These are phyloP conservation scores for Trifolium repens DNA, from an alignment of 306 rosid genomes.

Conservation along the genomic window DNA sequence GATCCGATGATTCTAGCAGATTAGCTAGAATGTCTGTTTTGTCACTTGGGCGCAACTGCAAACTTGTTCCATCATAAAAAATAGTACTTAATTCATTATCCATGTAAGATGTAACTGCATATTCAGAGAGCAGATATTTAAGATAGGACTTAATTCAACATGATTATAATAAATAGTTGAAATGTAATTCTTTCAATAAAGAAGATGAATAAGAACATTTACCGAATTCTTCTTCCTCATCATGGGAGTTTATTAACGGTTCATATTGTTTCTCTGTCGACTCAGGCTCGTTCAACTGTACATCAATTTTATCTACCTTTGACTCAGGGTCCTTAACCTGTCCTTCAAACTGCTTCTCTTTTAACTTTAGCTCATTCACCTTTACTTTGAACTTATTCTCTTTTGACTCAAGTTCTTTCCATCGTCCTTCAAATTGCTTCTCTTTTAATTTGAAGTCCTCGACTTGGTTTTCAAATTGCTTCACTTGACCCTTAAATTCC, in stretches of 20 bases:
- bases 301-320: neutral
- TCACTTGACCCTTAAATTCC: neutral
- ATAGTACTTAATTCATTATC: constrained; percentile 4
- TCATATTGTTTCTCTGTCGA: constrained; percentile 34
- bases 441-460: neutral
- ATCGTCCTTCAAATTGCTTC: neutral
- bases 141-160: too few species aligned
- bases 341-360: neutral
- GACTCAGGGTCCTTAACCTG: neutral
- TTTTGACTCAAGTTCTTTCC: neutral
- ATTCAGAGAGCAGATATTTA: neutral
- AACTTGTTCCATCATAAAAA: constrained; percentile 12
- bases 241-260: neutral
- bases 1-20: constrained; percentile 41
- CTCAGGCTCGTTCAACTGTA: constrained; percentile 37
- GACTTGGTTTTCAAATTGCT: neutral
- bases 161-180: neutral
- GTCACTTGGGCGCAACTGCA: neutral
- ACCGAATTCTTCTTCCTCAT: constrained; percentile 45
- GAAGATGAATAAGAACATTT: constrained; percentile 38
- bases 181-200: constrained; percentile 18
- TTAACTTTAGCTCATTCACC: neutral
- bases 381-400: neutral
- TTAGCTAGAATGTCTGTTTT: neutral
- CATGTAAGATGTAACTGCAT: neutral